phyloP scores from a whole-genome alignment of 179 eudicot genomes.

The Spinacia oleracea region DNA sequence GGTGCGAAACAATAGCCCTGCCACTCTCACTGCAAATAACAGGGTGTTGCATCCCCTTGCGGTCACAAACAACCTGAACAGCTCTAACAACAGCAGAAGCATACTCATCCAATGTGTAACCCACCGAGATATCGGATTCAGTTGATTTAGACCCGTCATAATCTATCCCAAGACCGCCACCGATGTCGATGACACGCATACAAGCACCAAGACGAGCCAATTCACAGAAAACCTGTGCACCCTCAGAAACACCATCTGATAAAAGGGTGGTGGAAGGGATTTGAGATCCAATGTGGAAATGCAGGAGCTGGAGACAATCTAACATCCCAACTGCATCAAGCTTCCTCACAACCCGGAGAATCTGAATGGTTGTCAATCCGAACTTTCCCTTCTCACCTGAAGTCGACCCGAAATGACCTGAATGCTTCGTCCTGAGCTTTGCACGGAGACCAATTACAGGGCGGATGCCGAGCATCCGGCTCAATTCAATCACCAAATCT shows the following conservation, averaged over 20 bases:
- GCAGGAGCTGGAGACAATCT: constrained; percentile 81
- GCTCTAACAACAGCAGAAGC: constrained; percentile 74
- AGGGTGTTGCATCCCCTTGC: constrained; percentile 61
- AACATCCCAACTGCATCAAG: constrained; percentile 62
- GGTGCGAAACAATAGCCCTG: constrained; percentile 88
- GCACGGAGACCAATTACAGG: constrained; percentile 87
- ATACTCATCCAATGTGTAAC: constrained; percentile 70
- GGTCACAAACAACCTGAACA: constrained; percentile 55
- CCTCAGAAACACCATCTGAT: constrained; percentile 81
- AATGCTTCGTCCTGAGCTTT: constrained; percentile 85
- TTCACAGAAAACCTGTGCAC: constrained; percentile 79
- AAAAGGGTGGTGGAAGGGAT: constrained; percentile 69
- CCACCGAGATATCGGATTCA: constrained; percentile 76
- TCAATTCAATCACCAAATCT: constrained; percentile 65
- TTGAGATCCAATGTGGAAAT: constrained; percentile 98
- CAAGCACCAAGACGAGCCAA: constrained; percentile 73
- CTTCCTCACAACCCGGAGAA: constrained; percentile 70
- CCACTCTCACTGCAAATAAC: constrained; percentile 85
- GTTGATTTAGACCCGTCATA: constrained; percentile 81
- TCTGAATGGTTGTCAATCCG: constrained; percentile 70
- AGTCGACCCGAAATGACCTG: constrained; percentile 91
- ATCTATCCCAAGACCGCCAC: constrained; percentile 94
- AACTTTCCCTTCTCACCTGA: constrained; percentile 97
- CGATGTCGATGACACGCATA: constrained; percentile 81
- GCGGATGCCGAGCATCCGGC: constrained; percentile 49